Evolutionary conservation across 1,139 yeast species (phyloP).

Genomic region (Debaryomycetaceae sp.): DNA sequence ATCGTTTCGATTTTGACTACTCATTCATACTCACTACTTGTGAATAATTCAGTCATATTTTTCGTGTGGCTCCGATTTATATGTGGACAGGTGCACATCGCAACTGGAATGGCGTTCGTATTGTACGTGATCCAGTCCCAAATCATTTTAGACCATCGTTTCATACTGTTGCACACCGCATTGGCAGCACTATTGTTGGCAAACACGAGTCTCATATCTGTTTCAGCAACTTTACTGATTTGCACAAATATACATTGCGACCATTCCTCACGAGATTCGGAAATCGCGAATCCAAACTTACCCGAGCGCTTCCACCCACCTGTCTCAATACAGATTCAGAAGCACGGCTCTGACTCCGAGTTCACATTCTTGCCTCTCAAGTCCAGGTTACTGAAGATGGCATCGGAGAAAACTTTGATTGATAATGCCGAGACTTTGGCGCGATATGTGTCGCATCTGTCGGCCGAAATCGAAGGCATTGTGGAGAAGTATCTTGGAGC

Average conservation of each 20-base stretch:
- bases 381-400: neutral
- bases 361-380: too few species aligned
- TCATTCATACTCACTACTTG: neutral
- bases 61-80: neutral
- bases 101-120: neutral
- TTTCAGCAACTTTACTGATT: neutral
- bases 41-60: neutral
- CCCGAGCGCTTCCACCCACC: neutral
- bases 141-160: neutral
- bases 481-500: neutral
- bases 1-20: neutral
- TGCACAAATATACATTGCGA: neutral
- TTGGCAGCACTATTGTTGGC: neutral
- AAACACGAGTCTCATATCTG: neutral
- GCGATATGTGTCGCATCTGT: neutral
- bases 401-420: neutral
- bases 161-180: neutral
- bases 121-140: neutral
- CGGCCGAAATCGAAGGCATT: neutral
- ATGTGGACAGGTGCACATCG: neutral
- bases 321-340: neutral
- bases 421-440: neutral
- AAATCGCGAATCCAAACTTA: neutral
- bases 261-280: neutral
- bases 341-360: too few species aligned